phyloP scores from a whole-genome alignment of 371 early-diverging fungal genomes.

The Gilbertella persicaria region DNA sequence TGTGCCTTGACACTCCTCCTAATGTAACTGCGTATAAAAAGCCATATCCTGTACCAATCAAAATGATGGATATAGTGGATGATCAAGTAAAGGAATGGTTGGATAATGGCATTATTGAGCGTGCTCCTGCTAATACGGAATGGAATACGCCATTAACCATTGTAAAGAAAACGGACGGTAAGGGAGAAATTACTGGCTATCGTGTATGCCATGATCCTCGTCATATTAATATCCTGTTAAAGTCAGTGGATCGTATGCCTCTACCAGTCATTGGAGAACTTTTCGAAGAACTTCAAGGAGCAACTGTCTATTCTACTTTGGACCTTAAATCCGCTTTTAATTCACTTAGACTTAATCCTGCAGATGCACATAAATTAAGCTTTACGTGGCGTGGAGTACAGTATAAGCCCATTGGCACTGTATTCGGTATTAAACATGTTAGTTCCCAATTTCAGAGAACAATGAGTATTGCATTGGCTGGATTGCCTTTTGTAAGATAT shows the following conservation, averaged over 20 bases:
- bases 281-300: slow-evolving; percentile 14
- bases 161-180: slow-evolving; percentile 11
- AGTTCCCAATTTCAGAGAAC: slow-evolving; percentile 1
- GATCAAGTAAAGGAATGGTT: too few relatives aligned
- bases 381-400: slow-evolving; percentile 6
- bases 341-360: slow-evolving; percentile 1
- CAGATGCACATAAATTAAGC: slow-evolving; percentile 7
- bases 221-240: slow-evolving; percentile 6
- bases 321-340: slow-evolving; percentile 17
- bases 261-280: slow-evolving; percentile 13
- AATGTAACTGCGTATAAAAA: slow-evolving; percentile 4
- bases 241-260: slow-evolving; percentile 5
- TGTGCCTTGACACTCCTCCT: background rate
- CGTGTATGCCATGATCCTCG: slow-evolving; percentile 18
- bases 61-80: background rate
- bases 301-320: slow-evolving; percentile 4
- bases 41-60: slow-evolving; percentile 10
- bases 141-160: slow-evolving; percentile 10
- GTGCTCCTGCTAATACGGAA: slow-evolving; percentile 1
- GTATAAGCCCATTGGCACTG: background rate
- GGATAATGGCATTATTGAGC: slow-evolving; percentile 6
- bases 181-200: slow-evolving; percentile 8
- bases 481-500: background rate
- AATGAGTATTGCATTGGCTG: background rate
- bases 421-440: slow-evolving; percentile 10